Base-by-base conservation (phyloP, 495 filamentous ascomycete genomes). In the Jackrogersella minutella region DNA sequence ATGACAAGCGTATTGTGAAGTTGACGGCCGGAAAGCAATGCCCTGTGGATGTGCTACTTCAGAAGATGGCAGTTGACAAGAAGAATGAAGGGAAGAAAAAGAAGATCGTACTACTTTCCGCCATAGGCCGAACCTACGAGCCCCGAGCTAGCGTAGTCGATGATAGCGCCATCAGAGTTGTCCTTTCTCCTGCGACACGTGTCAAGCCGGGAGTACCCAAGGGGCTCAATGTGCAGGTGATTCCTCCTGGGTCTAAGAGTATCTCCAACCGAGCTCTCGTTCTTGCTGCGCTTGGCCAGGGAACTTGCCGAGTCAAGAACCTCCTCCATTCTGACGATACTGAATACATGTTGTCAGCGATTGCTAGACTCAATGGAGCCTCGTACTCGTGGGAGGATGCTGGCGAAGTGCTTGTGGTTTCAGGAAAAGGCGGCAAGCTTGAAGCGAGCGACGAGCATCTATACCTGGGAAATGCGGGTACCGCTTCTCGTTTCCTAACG, bases 1-100 rank as follows among this genome's bases (percentile, higher is more conserved):
- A 90, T 52, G 93, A 98, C 78, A 86, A 91, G 71, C 86, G 87
- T n/a, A 87, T 99, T 36, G 86, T 88, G 51, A 92, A 91, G 72
- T 83, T 93, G 58, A 93, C 96, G 7, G 92, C 91, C 5, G 90
- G 88, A 26, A 97, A 95, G 76, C 84, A 88, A 67, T 99, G 96
- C 74, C 89, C 93, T n/a, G 91, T 97, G 9, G 92, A 98, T 63
- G 86, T 90, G 41, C 76, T 98, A 58, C 80, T 99, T 43, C 84
- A 88, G 59, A 94, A 96, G 74, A 99, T 99, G 95, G 93, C 88
- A 2, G 88, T 98, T 36, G 95, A 99, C 79, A 99, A 99, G 86
- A 99, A 99, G 85, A 99, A 99, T 56, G 90, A 97, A 30, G 95
- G 95, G 1, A 86, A 85, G 31, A 94, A 96, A 77, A 99, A 98